Evolutionary conservation across 148 eudicot species (phyloP).

Genomic region (Fallopia convolvulus): DNA sequence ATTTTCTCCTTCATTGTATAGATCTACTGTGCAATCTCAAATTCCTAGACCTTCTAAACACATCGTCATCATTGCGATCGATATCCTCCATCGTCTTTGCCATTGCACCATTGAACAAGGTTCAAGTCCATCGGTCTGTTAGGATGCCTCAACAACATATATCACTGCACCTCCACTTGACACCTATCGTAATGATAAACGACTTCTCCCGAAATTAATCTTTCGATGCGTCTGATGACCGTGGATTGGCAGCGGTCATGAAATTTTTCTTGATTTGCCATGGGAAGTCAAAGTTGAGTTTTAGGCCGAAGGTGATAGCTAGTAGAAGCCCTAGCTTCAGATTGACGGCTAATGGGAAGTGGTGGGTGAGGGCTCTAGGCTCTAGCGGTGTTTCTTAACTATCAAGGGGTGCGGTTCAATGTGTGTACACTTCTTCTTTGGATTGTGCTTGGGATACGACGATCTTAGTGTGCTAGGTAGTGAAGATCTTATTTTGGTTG

Average conservation of each 20-base stretch:
- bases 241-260: conserved; percentile 18
- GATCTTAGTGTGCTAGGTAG: conserved; percentile 74
- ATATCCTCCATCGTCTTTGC: conserved; percentile 52
- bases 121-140: no score
- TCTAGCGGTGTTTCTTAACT: conserved; percentile 79
- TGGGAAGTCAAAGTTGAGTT: conserved; percentile 73
- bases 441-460: conserved; percentile 89
- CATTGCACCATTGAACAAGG: conserved; percentile 19
- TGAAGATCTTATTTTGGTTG: no score
- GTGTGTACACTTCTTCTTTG: conserved; percentile 77
- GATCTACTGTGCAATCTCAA: no score
- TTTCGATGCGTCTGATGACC: conserved; percentile 18
- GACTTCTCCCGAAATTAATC: conserved; percentile 46
- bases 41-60: no score
- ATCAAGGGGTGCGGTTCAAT: conserved; percentile 69
- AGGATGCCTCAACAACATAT: no score
- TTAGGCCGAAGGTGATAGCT: conserved; percentile 70
- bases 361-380: conserved; percentile 89
- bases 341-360: conserved; percentile 63
- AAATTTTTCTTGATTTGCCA: conserved; percentile 74
- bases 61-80: no score
- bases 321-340: conserved; percentile 62
- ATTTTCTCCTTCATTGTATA: no score
- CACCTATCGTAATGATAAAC: no score
- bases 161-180: no score